Evolutionary conservation across 768 basidiomycete genomes (phyloP), one percentile per base, ranked within the genome.

Genomic region (Amanita pallidorosea): DNA sequence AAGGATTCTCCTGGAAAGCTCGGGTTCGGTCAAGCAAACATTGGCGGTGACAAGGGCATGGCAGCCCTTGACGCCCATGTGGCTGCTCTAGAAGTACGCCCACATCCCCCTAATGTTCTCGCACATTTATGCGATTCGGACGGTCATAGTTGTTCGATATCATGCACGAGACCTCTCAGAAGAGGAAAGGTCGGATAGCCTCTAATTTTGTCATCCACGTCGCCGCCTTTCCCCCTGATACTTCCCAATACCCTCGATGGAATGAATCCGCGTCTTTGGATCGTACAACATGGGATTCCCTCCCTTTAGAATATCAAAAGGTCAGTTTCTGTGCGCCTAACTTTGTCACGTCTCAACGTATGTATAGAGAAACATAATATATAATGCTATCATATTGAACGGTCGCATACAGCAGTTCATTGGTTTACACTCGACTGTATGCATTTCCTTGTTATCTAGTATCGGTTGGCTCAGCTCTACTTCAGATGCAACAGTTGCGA

Each of bases 51-150:
- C 25, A 62, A 59, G 51, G 84, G 84, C 1, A 73, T 85, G 75
- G 81, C 83, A 23, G 80, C 81, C 4, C 65, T 88, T 6, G 86
- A 88, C 52, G 86, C 81, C 7, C 61, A 85, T 11, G 80, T 83
- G 12, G 80, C 84, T 15, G 80, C 79, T 29, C 63, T 87, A 20
- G 85, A 88, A 72, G 85, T 85, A 48, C 49, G 67, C 37, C 6
- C 29, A 13, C 25, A 57, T 38, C 18, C 11, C 7, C 33, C 46
- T 35, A 9, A 34, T 15, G 18, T 31, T 12, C 9, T 37, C 31
- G 31, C 13, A 31, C 31, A 25, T 4, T 36, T 37, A 17, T 3
- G 35, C 17, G 2, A 17, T 20, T 8, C 49, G 23, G 34, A 41
- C 33, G 38, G 18, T 6, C 33, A 38, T 34, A 74, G 73, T 55